Evolutionary conservation across 495 filamentous ascomycete species (phyloP), one percentile per base, ranked within the genome.

Genomic region (Daldinia grandis): DNA sequence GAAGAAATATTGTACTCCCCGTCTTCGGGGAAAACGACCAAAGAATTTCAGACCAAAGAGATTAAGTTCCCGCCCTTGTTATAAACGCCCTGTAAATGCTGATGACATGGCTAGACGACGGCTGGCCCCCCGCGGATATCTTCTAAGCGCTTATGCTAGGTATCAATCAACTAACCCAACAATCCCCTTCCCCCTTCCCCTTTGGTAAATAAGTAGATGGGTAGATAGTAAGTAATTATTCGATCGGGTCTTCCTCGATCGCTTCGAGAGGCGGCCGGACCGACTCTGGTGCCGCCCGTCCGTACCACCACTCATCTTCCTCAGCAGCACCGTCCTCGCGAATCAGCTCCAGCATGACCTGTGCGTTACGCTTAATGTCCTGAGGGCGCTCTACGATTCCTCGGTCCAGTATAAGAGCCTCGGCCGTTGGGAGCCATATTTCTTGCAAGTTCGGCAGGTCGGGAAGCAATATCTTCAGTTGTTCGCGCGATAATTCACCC

Each of bases 261-360:
- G 82, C 81, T 37, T 82, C 81, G 25, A 82, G 72, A 14, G 82
- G 83, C 17, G 82, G 83, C 27, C 78, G 78, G 19, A 79, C 79
- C 17, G 79, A 85, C 44, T 79, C 81, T 47, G 74, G 81, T 25
- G 77, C 80, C 24, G 62, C 66, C 57, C 74, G 82, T 51, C 79
- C 85, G 68, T 83, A 85, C 68, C 76, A 78, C 86, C 86, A 88
- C 61, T 87, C 82, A 56, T 86, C 86, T 40, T 84, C 78, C 8
- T 83, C 83, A 21, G 82, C 83, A 10, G 79, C 72, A 21, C 79
- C 82, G 56, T 86, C 82, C 38, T 87, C 86, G 17, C 81, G 78
- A 61, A 88, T 87, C 6, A 88, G 73, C 17, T 87, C 83, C 50
- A 85, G 72, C 58, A 88, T 75, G 14, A 87, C 81, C 60, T 84